These are phyloP conservation scores for Alternaria sp. DNA, from an alignment of 2,329 filamentous ascomycete species.

Conservation along the genomic window DNA sequence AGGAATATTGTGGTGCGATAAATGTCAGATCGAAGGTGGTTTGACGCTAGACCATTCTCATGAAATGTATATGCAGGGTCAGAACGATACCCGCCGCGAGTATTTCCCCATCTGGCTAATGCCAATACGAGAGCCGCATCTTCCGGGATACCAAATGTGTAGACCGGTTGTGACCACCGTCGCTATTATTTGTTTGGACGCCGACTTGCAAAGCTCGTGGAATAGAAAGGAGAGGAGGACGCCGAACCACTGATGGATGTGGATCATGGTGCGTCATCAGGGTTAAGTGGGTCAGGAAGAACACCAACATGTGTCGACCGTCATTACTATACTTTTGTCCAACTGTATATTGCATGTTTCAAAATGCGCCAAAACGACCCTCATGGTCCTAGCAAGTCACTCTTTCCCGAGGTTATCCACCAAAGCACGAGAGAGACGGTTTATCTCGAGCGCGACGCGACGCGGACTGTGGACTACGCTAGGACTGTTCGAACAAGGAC, in stretches of 20 bases:
- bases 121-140: neutral
- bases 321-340: neutral
- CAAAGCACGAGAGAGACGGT: neutral
- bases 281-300: neutral
- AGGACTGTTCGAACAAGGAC: neutral
- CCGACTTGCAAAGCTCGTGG: neutral
- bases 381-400: neutral
- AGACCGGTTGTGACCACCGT: neutral
- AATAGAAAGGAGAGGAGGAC: neutral
- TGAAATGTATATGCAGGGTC: slow-evolving; percentile 31
- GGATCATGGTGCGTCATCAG: slow-evolving; percentile 7
- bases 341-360: neutral
- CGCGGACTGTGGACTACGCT: neutral
- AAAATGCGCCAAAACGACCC: neutral
- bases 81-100: slow-evolving; percentile 1
- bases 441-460: neutral
- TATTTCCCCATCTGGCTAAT: neutral
- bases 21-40: slow-evolving; percentile 16
- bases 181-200: neutral
- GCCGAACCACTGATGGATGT: neutral
- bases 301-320: neutral
- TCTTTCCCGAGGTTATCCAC: neutral
- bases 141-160: neutral
- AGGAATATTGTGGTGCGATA: slow-evolving; percentile 13
- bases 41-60: slow-evolving; percentile 31